Conservation (phyloP, 2,329 filamentous ascomycete species). For the Chrysosporium keratinophilum region DNA sequence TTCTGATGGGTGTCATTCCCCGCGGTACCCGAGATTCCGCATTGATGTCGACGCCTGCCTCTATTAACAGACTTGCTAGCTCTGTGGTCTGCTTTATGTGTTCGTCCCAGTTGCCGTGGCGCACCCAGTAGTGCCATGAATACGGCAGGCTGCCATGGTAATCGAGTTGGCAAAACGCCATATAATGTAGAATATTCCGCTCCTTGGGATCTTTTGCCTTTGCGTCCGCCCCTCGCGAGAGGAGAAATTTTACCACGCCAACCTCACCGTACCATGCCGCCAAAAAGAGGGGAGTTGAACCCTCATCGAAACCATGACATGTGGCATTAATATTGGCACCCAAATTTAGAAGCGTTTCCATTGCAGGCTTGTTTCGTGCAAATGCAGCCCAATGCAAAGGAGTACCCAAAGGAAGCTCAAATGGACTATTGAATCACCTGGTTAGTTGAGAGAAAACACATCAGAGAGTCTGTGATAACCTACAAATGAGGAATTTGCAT, state of each 20-base stretch:
- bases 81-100: conserved; percentile 17
- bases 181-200: conserved; percentile 21
- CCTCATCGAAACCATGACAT: conserved; percentile 18
- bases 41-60: conserved; percentile 17
- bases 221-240: conserved; percentile 20
- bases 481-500: conserved; percentile 23
- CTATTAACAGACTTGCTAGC: conserved; percentile 15
- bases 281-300: conserved; percentile 20
- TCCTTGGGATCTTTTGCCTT: conserved; percentile 17
- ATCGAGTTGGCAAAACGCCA: conserved; percentile 20
- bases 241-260: conserved; percentile 16
- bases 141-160: conserved; percentile 21
- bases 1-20: conserved; percentile 19
- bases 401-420: conserved; percentile 23
- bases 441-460: background rate
- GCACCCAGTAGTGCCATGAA: conserved; percentile 26
- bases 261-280: conserved; percentile 20
- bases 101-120: conserved; percentile 21
- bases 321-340: conserved; percentile 21
- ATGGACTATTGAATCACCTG: conserved; percentile 18
- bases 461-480: conserved; percentile 1
- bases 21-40: conserved; percentile 16
- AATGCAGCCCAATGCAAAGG: conserved; percentile 24
- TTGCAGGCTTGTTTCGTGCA: conserved; percentile 17
- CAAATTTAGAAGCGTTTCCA: conserved; percentile 19